Percentiles rank a stretch among this genome's conserved stretches.
phyloP scores from a whole-genome alignment of 2,329 filamentous ascomycete genomes.

The Aspergillus neotritici region DNA sequence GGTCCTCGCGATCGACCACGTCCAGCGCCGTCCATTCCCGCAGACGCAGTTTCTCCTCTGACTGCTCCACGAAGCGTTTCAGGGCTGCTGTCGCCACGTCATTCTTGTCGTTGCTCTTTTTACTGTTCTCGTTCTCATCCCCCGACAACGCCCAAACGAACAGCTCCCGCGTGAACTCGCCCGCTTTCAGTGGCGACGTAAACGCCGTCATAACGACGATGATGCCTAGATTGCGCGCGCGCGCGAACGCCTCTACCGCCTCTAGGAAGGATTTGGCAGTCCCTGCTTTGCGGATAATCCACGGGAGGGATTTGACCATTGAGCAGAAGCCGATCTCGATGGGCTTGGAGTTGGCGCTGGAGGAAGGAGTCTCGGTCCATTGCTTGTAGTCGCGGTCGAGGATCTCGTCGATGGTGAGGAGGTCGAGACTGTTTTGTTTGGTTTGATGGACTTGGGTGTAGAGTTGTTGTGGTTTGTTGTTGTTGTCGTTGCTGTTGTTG shows the following conservation, averaged over 20 bases:
- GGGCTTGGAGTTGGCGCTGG: slow-evolving; percentile 20
- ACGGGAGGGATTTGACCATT: slow-evolving; percentile 52
- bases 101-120: no score
- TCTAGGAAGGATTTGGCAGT: slow-evolving; percentile 32
- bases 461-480: slow-evolving; percentile 25
- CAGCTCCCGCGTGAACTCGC: slow-evolving; percentile 48
- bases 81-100: slow-evolving; percentile 36
- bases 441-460: slow-evolving; percentile 49
- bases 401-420: slow-evolving; percentile 51
- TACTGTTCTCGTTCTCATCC: slow-evolving; percentile 9
- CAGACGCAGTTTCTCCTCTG: slow-evolving; percentile 41
- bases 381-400: slow-evolving; percentile 60
- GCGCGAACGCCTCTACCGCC: slow-evolving; percentile 43
- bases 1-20: slow-evolving; percentile 18
- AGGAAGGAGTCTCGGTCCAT: slow-evolving; percentile 44
- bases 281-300: slow-evolving; percentile 47
- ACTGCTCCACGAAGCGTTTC: slow-evolving; percentile 40
- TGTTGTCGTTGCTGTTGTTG: not conserved
- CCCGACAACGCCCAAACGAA: slow-evolving; percentile 48
- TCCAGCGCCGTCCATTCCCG: slow-evolving; percentile 26
- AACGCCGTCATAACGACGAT: slow-evolving; percentile 58
- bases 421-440: slow-evolving; percentile 51
- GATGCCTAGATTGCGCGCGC: slow-evolving; percentile 44
- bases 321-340: slow-evolving; percentile 54
- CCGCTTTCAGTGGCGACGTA: slow-evolving; percentile 28